Evolutionary conservation across 257 asterid species (phyloP).

Genomic region (Solanum boliviense): DNA sequence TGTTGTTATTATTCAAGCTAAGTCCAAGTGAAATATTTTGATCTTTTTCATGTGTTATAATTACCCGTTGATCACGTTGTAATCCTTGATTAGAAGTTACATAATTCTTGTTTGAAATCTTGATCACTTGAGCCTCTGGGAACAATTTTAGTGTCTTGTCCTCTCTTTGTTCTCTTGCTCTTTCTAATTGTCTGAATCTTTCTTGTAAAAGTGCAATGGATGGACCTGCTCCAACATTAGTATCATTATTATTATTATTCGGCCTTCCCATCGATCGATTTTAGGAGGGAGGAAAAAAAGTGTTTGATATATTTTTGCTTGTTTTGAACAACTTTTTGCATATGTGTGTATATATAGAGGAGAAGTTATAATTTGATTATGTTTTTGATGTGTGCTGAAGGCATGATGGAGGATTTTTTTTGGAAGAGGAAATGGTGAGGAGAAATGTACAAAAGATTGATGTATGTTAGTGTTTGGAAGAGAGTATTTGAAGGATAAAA

Average conservation of each 20-base stretch:
- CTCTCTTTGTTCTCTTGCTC: not conserved
- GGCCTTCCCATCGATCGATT: not conserved
- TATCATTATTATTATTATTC: not conserved
- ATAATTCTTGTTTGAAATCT: not conserved
- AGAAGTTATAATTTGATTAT: not conserved
- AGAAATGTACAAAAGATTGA: not conserved
- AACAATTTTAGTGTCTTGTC: not conserved
- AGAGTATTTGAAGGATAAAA: not conserved
- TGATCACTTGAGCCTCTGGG: not conserved
- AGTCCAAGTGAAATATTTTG: not conserved
- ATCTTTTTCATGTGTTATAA: not conserved
- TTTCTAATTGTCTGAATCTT: constrained; percentile 1
- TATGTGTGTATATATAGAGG: not conserved
- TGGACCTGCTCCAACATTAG: not conserved
- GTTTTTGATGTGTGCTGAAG: not conserved
- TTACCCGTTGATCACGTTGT: not conserved
- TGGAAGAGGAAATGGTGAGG: not conserved
- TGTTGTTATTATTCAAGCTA: not conserved
- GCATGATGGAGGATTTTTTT: not conserved
- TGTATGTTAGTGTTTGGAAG: not conserved
- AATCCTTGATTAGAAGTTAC: not conserved
- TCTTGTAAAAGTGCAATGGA: constrained; percentile 3
- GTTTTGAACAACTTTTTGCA: not conserved
- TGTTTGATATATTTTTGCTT: not conserved
- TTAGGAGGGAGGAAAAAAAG: not conserved